Base-by-base conservation (phyloP, 1,139 yeast species). In the Scheffersomyces parashehatae region DNA sequence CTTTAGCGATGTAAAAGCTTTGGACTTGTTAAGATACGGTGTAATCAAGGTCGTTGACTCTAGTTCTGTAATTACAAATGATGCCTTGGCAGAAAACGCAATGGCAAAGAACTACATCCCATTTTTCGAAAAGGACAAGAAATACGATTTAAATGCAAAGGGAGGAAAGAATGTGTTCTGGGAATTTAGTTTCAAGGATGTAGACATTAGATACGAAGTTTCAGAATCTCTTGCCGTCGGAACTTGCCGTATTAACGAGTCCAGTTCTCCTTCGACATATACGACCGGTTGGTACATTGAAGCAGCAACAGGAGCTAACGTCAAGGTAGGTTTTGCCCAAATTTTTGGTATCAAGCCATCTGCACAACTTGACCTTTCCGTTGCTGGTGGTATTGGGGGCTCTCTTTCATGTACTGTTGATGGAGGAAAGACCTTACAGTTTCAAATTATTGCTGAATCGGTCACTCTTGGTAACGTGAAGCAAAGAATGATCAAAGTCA, bases 251-350 rank as follows among this genome's bases (percentile, higher is more conserved):
- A 39, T 36, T 35, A 52, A 50, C 34, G 38, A 38, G 16, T 52
- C 49, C 32, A 45, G 44, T 12, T 42, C 51, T 12, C 37, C 49
- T n/a, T 56, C 64, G 3, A 45, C 59, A 2, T 61, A 56, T 38
- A 44, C 50, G 11, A 65, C 60, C 42, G 55, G 60, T 0, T 65
- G 67, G 67, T 43, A 59, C 1, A 36, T 64, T 5, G 48, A 45
- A 24, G 29, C 47, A 1, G 53, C 48, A 6, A 41, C 52, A 3
- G 59, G 65, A 0, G 41, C 48, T 2, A 52, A 50, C 14, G 47
- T 49, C 11, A 42, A 46, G 28, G 38, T 60, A 3, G 43, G 48
- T 29, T 54, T 60, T 36, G 44, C 58, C 6, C 47, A 47, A 28
- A 36, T 58, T 7, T 46, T 52, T 29, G 51, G 52, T 10, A 20